Percentiles rank a stretch among this genome's conserved stretches.
Evolutionary conservation across 306 rosid genomes (phyloP).

Genomic region (Fragaria vesca): DNA sequence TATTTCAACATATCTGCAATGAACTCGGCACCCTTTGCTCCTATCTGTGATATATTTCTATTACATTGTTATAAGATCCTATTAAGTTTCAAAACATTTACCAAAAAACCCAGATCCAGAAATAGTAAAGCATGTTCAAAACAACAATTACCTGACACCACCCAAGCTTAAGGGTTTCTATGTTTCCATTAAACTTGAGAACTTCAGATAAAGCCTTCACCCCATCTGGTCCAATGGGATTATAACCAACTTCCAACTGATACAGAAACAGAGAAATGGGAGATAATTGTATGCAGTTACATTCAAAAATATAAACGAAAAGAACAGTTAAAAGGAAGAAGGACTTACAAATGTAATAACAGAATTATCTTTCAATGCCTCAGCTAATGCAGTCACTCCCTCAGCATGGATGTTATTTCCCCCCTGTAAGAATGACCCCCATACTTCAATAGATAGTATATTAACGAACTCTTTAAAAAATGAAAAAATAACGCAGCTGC

Average conservation of each 20-base stretch:
- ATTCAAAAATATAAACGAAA: constrained; percentile 12
- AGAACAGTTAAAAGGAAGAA: constrained; percentile 16
- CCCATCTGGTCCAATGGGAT: constrained; percentile 98
- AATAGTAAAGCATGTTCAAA: neutral
- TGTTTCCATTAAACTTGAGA: constrained; percentile 82
- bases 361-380: constrained; percentile 82
- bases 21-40: constrained; percentile 90
- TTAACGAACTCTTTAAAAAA: neutral
- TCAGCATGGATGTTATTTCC: constrained; percentile 80
- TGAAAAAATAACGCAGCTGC: neutral
- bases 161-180: constrained; percentile 88
- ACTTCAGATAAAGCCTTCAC: constrained; percentile 87
- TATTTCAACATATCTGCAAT: constrained; percentile 88
- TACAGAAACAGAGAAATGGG: constrained; percentile 21
- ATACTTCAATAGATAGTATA: constrained; percentile 18
- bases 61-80: constrained; percentile 8
- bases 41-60: constrained; percentile 52
- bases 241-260: constrained; percentile 90
- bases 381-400: constrained; percentile 67
- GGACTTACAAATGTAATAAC: constrained; percentile 69
- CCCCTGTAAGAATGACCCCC: constrained; percentile 53
- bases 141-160: constrained; percentile 87
- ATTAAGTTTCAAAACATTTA: neutral
- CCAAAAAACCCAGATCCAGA: neutral
- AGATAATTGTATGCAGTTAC: constrained; percentile 1